Evolutionary conservation across 1,139 yeast species (phyloP), one percentile per base, ranked within the genome.

Genomic region (Kodamaea suecica): DNA sequence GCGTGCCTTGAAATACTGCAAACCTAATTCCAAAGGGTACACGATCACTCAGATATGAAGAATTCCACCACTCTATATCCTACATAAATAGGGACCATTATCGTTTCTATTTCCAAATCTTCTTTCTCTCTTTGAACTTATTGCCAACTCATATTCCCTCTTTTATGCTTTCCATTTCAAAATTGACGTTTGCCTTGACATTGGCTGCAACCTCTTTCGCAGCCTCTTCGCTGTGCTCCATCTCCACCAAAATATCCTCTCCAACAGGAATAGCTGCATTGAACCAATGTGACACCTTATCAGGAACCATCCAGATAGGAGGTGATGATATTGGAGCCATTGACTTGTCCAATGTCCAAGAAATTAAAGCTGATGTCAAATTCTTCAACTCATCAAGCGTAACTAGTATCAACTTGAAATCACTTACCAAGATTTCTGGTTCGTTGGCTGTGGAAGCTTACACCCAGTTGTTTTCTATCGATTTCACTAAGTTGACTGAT

Each of bases 381-480:
- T 51, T 70, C 32, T 57, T 58, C 55, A 69, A 70, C 57, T 63
- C 73, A 14, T 62, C 71, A n/a, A 59, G 72, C 16, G 53, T 61
- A 41, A 57, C 66, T 34, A 57, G 58, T 40, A 51, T 68, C 43
- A 61, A 50, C 45, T 52, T 69, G 29, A 55, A 52, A 40, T 42
- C 48, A 29, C 60, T 70, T 47, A 40, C 44, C 29, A 59, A 53
- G 35, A 62, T 70, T 40, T 48, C 60, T 33, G 76, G 75, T 29
- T 53, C 66, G 29, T 56, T 70, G 48, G 42, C 43, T 19, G 49
- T 70, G 39, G 54, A 58, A 31, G 69, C 70, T 24, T 63, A 57
- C 44, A 67, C 73, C 39, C 72, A 66, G 51, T 62, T 69, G 50
- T 63, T 57, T 45, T 49, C 55, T 39, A 56, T 69, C 45, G 71